Percentiles rank a stretch among this genome's conserved stretches.
These are phyloP conservation scores for Leccinum sublutescens DNA, from an alignment of 768 basidiomycete genomes.

Conservation along the genomic window DNA sequence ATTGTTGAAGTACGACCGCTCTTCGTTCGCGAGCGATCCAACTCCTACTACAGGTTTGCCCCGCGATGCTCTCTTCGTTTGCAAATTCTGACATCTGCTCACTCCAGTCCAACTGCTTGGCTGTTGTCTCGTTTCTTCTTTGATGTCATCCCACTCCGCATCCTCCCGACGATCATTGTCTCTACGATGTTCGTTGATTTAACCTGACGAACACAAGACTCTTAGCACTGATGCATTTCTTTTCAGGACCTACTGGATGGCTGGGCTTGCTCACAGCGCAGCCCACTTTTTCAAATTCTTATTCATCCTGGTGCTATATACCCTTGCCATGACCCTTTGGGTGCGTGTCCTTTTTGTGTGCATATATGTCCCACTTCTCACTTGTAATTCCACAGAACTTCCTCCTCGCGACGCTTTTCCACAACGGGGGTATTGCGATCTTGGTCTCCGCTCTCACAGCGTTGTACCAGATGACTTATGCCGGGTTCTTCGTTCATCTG, in stretches of 20 bases:
- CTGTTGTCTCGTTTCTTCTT: conserved; percentile 84
- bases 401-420: conserved; percentile 79
- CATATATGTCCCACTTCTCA: neutral
- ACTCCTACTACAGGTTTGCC: conserved; percentile 75
- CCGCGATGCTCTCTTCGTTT: neutral
- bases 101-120: conserved; percentile 82
- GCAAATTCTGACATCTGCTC: conserved; percentile 1
- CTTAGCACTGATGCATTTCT: conserved; percentile 6
- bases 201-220: neutral
- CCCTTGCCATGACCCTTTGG: conserved; percentile 82
- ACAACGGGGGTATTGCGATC: conserved; percentile 88
- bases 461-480: conserved; percentile 83
- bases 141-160: conserved; percentile 84
- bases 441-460: conserved; percentile 76
- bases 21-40: conserved; percentile 87
- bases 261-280: conserved; percentile 76
- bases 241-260: conserved; percentile 89
- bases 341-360: conserved; percentile 42
- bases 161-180: conserved; percentile 87
- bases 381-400: conserved; percentile 63
- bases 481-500: conserved; percentile 92
- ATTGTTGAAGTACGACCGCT: conserved; percentile 80
- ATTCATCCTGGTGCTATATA: conserved; percentile 83
- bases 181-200: conserved; percentile 64
- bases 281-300: conserved; percentile 90